Base-by-base conservation (phyloP, 139 green algal species). In the Spirogloea muscicola region DNA sequence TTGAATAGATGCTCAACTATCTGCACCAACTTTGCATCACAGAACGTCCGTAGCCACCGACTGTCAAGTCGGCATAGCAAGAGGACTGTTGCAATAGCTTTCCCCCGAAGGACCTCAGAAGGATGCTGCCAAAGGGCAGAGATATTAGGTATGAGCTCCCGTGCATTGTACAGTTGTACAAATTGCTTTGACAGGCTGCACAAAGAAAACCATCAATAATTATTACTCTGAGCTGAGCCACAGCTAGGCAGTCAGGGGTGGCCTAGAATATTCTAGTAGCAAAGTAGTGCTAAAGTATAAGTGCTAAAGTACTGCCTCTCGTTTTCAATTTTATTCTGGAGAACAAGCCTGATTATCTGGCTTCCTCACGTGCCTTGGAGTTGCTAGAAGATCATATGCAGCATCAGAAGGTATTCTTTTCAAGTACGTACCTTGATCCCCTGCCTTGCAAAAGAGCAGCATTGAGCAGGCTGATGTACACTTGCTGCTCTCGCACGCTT, bases 401-500 rank as follows among this genome's bases (percentile, higher is more conserved):
- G 5, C 18, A 33, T 69, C 43, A 51, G 55, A 31, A 21, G 10
- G 21, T n/a, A n/a, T n/a, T n/a, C n/a, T n/a, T n/a, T n/a, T n/a
- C n/a, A n/a, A n/a, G n/a, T n/a, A n/a, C n/a, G n/a, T n/a, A n/a
- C n/a, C n/a, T n/a, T 62, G 58, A 16, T 21, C 42, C 38, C 29
- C 31, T 34, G 41, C 18, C 73, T n/a, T 27, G 49, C 43, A 21
- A 52, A 3, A 91, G 72, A 16, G 72, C 85, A 41, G 89, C 71
- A 72, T 90, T 90, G 25, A 96, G 79, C 61, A 96, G 85, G 82
- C 88, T 93, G 42, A 89, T 51, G 0, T 76, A 82, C 5, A 88
- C 79, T 6, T 87, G 84, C 85, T 94, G 89, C 31, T 89, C 82
- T 76, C 88, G 88, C 36, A 75, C 67, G 58, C 61, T 85, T 59